Conservation (phyloP, 2,329 filamentous ascomycete species). For the Aspergillus fumigatiaffinis region DNA sequence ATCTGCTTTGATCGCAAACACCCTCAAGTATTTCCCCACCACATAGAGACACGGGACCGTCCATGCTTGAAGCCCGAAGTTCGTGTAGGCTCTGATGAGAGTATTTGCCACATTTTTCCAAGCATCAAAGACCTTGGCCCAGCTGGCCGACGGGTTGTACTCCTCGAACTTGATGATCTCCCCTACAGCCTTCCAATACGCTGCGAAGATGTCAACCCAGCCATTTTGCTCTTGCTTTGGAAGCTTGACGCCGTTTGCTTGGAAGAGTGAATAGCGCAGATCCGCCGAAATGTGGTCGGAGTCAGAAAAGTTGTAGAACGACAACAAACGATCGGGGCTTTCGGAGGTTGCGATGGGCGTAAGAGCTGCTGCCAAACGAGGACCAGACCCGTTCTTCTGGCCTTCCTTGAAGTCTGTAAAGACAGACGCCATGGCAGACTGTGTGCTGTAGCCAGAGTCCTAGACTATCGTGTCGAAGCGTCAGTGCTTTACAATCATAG, state of each 20-base stretch:
- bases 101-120: slow-evolving; percentile 82
- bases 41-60: slow-evolving; percentile 87
- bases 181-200: slow-evolving; percentile 78
- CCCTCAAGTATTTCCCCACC: slow-evolving; percentile 77
- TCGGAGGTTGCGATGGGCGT: slow-evolving; percentile 63
- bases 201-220: slow-evolving; percentile 83
- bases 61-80: slow-evolving; percentile 76
- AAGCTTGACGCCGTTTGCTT: slow-evolving; percentile 54
- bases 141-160: slow-evolving; percentile 54
- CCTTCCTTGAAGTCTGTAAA: slow-evolving; percentile 71
- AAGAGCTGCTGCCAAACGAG: slow-evolving; percentile 69
- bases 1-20: slow-evolving; percentile 90
- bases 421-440: slow-evolving; percentile 62
- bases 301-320: slow-evolving; percentile 69
- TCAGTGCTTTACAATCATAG: not conserved
- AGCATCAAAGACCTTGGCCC: slow-evolving; percentile 76
- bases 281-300: slow-evolving; percentile 62
- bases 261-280: slow-evolving; percentile 66
- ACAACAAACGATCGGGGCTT: slow-evolving; percentile 62
- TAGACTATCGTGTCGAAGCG: not conserved
- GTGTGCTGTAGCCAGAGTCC: slow-evolving; percentile 7
- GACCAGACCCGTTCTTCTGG: slow-evolving; percentile 62
- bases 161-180: slow-evolving; percentile 67
- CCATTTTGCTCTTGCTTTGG: slow-evolving; percentile 65
- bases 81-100: slow-evolving; percentile 77